Evolutionary conservation across 2,329 filamentous ascomycete genomes (phyloP).

Genomic region (Talaromyces funiculosus): DNA sequence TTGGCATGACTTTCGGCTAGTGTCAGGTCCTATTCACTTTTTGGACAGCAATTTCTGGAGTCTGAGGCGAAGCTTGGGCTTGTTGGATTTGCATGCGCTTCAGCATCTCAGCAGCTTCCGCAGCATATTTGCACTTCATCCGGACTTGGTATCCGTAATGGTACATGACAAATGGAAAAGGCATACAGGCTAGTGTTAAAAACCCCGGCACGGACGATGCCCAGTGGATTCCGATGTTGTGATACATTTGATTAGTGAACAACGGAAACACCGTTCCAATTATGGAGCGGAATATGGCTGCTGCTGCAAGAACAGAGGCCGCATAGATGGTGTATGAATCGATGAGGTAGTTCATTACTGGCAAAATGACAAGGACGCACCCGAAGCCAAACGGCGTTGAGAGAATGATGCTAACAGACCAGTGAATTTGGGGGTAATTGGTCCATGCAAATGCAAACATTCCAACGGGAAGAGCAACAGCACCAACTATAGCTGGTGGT

Average conservation of each 20-base stretch:
- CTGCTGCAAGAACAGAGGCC: conserved; percentile 33
- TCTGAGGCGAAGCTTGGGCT: neutral
- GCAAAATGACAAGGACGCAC: conserved; percentile 29
- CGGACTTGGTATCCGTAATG: conserved; percentile 30
- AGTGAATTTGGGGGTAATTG: conserved; percentile 35
- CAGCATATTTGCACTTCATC: conserved; percentile 32
- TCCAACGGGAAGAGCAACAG: conserved; percentile 45
- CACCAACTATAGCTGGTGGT: conserved; percentile 41
- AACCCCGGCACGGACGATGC: conserved; percentile 36
- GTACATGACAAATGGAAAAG: conserved; percentile 37
- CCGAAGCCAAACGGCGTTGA: conserved; percentile 30
- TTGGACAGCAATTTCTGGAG: conserved; percentile 6
- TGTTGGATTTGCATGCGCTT: conserved; percentile 9
- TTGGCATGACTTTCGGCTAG: neutral
- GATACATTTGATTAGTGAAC: conserved; percentile 38
- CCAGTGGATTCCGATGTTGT: conserved; percentile 38
- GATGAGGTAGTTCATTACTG: conserved; percentile 33
- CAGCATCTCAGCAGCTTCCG: conserved; percentile 11
- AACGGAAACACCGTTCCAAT: conserved; percentile 41
- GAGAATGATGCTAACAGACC: conserved; percentile 28
- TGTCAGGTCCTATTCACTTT: neutral
- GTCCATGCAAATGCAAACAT: conserved; percentile 55
- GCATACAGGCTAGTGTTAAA: conserved; percentile 30
- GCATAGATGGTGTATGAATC: conserved; percentile 34
- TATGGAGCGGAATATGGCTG: conserved; percentile 37